Evolutionary conservation across 2,329 filamentous ascomycete species (phyloP).

Genomic region (Colletotrichum coccodes): DNA sequence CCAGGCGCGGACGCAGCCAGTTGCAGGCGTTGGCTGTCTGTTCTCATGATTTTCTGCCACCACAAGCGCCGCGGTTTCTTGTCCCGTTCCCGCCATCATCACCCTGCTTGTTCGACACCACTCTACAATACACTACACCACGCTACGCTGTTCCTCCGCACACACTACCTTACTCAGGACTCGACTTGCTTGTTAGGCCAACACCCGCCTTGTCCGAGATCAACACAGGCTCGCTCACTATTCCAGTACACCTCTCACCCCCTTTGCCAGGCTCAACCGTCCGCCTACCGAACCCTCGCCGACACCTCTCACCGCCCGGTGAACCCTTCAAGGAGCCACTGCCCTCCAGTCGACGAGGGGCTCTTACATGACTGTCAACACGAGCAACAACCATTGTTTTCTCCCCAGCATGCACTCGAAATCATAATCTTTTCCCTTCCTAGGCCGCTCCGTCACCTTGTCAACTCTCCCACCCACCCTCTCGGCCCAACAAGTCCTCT

Average conservation of each 20-base stretch:
- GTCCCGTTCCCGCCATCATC: slow-evolving; percentile 18
- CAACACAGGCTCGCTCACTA: not conserved
- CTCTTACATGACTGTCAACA: slow-evolving; percentile 30
- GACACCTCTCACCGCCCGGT: slow-evolving; percentile 28
- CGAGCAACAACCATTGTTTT: slow-evolving; percentile 23
- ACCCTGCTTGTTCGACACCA: not conserved
- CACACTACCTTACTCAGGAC: not conserved
- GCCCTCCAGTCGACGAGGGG: slow-evolving; percentile 13
- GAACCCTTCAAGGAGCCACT: slow-evolving; percentile 17
- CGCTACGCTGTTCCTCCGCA: not conserved
- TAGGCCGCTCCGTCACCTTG: slow-evolving; percentile 16
- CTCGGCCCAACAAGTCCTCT: not conserved
- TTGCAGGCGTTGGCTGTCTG: slow-evolving; percentile 21
- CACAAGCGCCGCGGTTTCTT: slow-evolving; percentile 6
- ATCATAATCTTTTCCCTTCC: slow-evolving; percentile 18
- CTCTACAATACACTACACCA: not conserved
- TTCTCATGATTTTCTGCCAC: slow-evolving; percentile 30
- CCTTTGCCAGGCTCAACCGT: not conserved
- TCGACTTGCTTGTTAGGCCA: not conserved
- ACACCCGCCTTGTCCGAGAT: slow-evolving; percentile 3
- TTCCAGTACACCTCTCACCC: not conserved
- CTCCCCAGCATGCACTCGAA: slow-evolving; percentile 30
- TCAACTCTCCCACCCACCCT: not conserved
- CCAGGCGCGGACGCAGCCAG: slow-evolving; percentile 6
- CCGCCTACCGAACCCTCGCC: not conserved